Percentiles rank a stretch among this genome's conserved stretches.
phyloP scores from a whole-genome alignment of 2,329 filamentous ascomycete genomes.

The Colletotrichum cordylinicola region DNA sequence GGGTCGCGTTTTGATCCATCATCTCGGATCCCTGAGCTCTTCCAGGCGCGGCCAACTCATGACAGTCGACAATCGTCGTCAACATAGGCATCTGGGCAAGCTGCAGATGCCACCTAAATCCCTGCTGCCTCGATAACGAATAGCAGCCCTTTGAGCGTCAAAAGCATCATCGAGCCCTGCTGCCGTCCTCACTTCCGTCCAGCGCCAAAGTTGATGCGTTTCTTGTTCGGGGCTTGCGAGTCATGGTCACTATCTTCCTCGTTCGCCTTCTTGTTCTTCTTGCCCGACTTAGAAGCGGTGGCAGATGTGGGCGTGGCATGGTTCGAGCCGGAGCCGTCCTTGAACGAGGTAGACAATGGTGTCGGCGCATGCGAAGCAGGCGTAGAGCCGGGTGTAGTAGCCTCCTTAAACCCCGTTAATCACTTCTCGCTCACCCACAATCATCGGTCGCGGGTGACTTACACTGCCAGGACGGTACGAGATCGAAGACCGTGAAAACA shows the following conservation, averaged over 20 bases:
- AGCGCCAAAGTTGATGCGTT: conserved; percentile 64
- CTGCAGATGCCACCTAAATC: neutral
- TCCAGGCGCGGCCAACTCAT: neutral
- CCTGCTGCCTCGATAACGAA: neutral
- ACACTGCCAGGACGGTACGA: conserved; percentile 55
- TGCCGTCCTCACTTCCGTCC: conserved; percentile 47
- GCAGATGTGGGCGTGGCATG: conserved; percentile 63
- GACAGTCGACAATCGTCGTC: neutral
- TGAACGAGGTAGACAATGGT: conserved; percentile 60
- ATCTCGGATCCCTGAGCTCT: neutral
- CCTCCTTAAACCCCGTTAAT: conserved; percentile 37
- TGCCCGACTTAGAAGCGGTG: conserved; percentile 48
- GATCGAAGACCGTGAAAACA: conserved; percentile 73
- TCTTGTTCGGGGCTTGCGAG: conserved; percentile 56
- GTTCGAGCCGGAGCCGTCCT: conserved; percentile 50
- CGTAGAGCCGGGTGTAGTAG: conserved; percentile 49
- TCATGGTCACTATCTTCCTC: conserved; percentile 65
- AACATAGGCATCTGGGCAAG: neutral
- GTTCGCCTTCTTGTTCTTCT: conserved; percentile 57
- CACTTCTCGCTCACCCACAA: neutral
- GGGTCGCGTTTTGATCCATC: neutral
- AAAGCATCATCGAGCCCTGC: neutral
- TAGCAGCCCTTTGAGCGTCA: neutral
- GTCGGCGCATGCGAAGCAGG: conserved; percentile 57
- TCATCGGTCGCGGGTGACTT: neutral